Evolutionary conservation across 2,329 filamentous ascomycete species (phyloP), one percentile per base, ranked within the genome.

Genomic region (Fusarium nygamai): DNA sequence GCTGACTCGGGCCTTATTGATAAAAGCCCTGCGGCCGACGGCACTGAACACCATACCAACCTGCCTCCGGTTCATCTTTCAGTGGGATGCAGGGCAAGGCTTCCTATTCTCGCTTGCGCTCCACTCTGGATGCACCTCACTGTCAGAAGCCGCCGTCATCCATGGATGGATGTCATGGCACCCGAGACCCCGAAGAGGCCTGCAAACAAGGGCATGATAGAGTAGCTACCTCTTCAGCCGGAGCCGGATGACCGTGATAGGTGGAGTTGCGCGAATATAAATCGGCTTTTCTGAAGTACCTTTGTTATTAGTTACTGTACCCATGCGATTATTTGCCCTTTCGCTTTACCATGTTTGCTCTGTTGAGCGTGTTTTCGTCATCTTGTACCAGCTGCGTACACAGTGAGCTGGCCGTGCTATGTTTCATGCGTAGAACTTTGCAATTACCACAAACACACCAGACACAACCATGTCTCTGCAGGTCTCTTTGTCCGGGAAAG

Each of bases 251-350:
- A 65, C 75, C 69, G 64, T 78, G 65, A 78, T 72, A 66, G 70
- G 80, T 81, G 80, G 80, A 74, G 79, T 76, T 81, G 80, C 80
- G 79, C 80, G 80, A 82, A 82, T 81, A 81, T 81, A 78, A 78
- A 71, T 80, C 78, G 80, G 78, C 76, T 78, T 64, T 72, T 66
- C 56, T 60, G 50, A 36, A 54, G 17, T 48, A 31, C 56, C 33
- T 46, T 53, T 50, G 48, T 60, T 64, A 60, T n/a, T n/a, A n/a
- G n/a, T 74, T 61, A 74, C 69, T 75, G 67, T 69, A 20, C 56
- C 44, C 59, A 61, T 74, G 50, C 29, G 24, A 54, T n/a, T 22
- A 29, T 47, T 46, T 56, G 24, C 24, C 48, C 61, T 44, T 60
- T 53, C 29, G 48, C 20, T 67, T 69, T 64, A 50, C 43, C 46